Conservation (phyloP, 192 early-diverging fungal genomes). For the Backusella morwellensis region DNA sequence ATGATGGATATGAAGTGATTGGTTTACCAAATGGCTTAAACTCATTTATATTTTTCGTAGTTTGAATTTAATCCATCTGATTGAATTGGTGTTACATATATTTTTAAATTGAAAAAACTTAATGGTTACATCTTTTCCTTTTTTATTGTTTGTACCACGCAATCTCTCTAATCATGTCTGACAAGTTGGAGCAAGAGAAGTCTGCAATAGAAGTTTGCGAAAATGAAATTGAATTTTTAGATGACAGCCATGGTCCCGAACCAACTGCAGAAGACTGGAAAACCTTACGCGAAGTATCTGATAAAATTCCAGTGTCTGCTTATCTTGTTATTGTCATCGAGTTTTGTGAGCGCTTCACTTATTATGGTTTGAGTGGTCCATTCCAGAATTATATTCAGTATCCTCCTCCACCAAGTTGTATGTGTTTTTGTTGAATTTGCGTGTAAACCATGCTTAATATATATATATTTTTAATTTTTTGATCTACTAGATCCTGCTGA, state of each 20-base stretch:
- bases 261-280: constrained; percentile 61
- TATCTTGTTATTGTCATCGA: constrained; percentile 59
- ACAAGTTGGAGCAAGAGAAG: constrained; percentile 12
- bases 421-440: neutral
- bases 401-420: constrained; percentile 38
- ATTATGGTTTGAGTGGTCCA: constrained; percentile 58
- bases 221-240: constrained; percentile 6
- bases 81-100: neutral
- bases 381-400: constrained; percentile 62
- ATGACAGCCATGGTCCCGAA: constrained; percentile 46
- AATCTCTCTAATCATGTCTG: constrained; percentile 14
- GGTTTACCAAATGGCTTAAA: neutral
- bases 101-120: neutral
- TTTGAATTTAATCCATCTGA: neutral
- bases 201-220: neutral
- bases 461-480: neutral
- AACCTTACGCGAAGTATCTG: constrained; percentile 53
- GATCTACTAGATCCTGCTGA: constrained; percentile 27
- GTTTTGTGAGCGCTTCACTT: constrained; percentile 67
- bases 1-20: neutral
- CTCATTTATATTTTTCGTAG: neutral
- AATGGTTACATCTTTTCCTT: neutral
- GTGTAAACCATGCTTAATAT: neutral
- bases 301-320: constrained; percentile 54
- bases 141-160: neutral